These are phyloP conservation scores for Malus hybrid DNA, from an alignment of 331 rosid genomes.

Conservation along the genomic window DNA sequence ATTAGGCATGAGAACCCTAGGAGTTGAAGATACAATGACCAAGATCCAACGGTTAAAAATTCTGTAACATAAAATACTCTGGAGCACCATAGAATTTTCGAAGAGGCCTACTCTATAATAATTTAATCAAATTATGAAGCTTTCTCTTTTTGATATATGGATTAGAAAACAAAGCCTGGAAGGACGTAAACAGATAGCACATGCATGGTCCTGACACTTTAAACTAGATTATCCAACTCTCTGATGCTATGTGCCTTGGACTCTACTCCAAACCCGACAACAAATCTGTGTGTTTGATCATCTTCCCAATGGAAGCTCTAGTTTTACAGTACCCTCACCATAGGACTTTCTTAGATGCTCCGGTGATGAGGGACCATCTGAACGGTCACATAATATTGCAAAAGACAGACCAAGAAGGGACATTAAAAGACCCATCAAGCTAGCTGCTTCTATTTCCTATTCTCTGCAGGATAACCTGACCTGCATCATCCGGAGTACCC, in stretches of 20 bases:
- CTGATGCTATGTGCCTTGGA: background rate
- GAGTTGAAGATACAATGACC: background rate
- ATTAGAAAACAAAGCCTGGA: background rate
- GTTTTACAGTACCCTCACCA: background rate
- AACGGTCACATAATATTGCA: too few species aligned
- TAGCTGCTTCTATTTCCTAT: too few species aligned
- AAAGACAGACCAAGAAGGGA: too few species aligned
- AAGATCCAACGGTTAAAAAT: background rate
- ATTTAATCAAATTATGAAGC: background rate
- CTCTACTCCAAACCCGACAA: background rate
- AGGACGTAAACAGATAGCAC: background rate
- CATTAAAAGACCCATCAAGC: too few species aligned
- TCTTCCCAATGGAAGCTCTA: constrained; percentile 5
- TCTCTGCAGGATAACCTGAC: too few species aligned
- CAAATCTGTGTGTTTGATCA: background rate
- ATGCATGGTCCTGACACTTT: background rate
- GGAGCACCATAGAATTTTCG: background rate
- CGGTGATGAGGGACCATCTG: too few species aligned
- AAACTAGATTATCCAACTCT: background rate
- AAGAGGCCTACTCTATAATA: background rate
- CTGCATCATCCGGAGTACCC: too few species aligned
- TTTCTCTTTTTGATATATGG: background rate
- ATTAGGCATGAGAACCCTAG: background rate
- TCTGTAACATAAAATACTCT: background rate
- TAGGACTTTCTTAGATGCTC: too few species aligned